Conservation (phyloP, 306 rosid species). For the Luffa aegyptiaca region DNA sequence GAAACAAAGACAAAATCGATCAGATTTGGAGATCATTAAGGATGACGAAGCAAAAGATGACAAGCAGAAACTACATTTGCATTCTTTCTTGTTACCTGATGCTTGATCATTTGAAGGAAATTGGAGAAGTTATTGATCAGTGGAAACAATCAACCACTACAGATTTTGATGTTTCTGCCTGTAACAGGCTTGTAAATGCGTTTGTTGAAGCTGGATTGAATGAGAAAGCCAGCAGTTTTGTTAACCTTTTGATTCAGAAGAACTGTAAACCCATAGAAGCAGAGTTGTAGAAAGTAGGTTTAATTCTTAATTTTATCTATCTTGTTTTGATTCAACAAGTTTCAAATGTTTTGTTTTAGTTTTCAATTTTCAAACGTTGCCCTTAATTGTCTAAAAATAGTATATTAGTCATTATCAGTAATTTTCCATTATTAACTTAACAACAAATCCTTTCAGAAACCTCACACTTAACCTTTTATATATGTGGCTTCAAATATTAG, state of each 20-base stretch:
- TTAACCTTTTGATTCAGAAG: constrained; percentile 47
- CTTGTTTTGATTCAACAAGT: background rate
- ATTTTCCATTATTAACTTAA: background rate
- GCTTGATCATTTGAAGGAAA: constrained; percentile 60
- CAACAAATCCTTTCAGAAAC: too few species aligned
- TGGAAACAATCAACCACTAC: constrained; percentile 65
- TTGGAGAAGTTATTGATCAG: constrained; percentile 60
- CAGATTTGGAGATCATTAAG: constrained; percentile 78
- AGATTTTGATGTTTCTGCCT: constrained; percentile 46
- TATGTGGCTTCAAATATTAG: too few species aligned
- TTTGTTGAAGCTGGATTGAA: constrained; percentile 44
- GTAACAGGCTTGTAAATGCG: constrained; percentile 45
- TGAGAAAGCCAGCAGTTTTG: constrained; percentile 39
- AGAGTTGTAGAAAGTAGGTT: background rate
- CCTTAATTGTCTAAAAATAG: background rate
- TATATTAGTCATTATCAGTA: background rate
- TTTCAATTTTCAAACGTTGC: background rate
- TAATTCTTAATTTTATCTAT: background rate
- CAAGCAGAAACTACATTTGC: constrained; percentile 63
- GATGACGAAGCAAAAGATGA: constrained; percentile 78
- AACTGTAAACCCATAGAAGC: constrained; percentile 21
- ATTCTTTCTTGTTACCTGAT: constrained; percentile 69
- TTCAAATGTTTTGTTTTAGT: background rate
- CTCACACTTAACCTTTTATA: too few species aligned
- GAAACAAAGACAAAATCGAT: constrained; percentile 59